These are phyloP conservation scores for Wickerhamiella sorbophila DNA, from an alignment of 805 yeast species.

Conservation along the genomic window DNA sequence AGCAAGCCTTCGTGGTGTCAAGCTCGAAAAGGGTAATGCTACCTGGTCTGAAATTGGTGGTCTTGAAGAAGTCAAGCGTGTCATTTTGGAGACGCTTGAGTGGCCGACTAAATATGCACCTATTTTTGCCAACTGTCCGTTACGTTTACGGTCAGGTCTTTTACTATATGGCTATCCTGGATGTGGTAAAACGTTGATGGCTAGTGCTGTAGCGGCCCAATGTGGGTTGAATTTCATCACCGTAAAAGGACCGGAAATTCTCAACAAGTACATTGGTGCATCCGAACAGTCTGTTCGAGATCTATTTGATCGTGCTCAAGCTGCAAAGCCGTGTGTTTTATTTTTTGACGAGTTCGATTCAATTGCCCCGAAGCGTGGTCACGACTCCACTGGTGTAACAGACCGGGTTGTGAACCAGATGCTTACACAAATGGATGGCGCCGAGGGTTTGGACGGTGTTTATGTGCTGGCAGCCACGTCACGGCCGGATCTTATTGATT, in stretches of 20 bases:
- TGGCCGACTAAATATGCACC: slow-evolving; percentile 98
- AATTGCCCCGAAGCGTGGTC: slow-evolving; percentile 94
- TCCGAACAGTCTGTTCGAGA: slow-evolving; percentile 92
- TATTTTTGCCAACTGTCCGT: slow-evolving; percentile 77
- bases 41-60: slow-evolving; percentile 91
- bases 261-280: slow-evolving; percentile 93
- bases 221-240: slow-evolving; percentile 89
- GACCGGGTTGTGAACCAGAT: slow-evolving; percentile 95
- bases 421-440: slow-evolving; percentile 98
- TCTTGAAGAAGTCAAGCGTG: slow-evolving; percentile 53
- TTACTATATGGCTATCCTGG: slow-evolving; percentile 93
- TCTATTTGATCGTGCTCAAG: slow-evolving; percentile 82
- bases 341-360: slow-evolving; percentile 96
- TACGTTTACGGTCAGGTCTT: slow-evolving; percentile 79
- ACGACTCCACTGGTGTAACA: slow-evolving; percentile 94
- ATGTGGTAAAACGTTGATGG: slow-evolving; percentile 87
- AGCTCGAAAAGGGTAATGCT: slow-evolving; percentile 59
- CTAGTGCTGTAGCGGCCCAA: slow-evolving; percentile 85
- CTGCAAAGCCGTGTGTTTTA: slow-evolving; percentile 84
- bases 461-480: slow-evolving; percentile 93
- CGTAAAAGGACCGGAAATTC: slow-evolving; percentile 88
- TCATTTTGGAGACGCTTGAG: slow-evolving; percentile 75
- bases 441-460: slow-evolving; percentile 93
- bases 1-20: slow-evolving; percentile 71
- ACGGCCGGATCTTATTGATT: slow-evolving; percentile 89